Percentiles rank a stretch among this genome's conserved stretches.
Conservation (phyloP, 805 yeast species). For the Schizosaccharomyces octosporus region DNA sequence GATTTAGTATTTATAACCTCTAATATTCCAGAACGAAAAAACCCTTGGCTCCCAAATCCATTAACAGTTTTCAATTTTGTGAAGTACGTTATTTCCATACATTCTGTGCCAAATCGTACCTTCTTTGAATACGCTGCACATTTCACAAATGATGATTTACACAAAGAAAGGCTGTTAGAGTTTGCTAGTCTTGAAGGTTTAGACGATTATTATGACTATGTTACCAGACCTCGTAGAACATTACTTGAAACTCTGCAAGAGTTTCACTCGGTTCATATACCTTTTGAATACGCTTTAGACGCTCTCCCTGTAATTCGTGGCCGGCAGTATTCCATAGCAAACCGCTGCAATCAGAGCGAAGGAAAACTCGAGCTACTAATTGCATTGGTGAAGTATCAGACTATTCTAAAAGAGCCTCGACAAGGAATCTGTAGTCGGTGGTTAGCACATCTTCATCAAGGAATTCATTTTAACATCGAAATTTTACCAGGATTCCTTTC, state of each 20-base stretch:
- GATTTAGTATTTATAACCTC: slow-evolving; percentile 18
- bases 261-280: slow-evolving; percentile 44
- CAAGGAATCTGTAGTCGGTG: slow-evolving; percentile 66
- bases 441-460: slow-evolving; percentile 26
- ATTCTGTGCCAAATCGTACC: slow-evolving; percentile 59
- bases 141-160: slow-evolving; percentile 42
- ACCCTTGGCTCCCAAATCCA: slow-evolving; percentile 26
- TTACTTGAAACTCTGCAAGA: slow-evolving; percentile 63
- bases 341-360: slow-evolving; percentile 18
- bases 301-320: slow-evolving; percentile 59
- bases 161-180: slow-evolving; percentile 49
- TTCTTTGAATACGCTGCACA: slow-evolving; percentile 55
- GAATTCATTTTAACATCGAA: slow-evolving; percentile 29
- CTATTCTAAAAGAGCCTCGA: slow-evolving; percentile 51
- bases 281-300: slow-evolving; percentile 52
- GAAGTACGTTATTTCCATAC: slow-evolving; percentile 59
- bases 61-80: slow-evolving; percentile 50
- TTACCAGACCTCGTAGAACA: slow-evolving; percentile 79
- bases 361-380: slow-evolving; percentile 36
- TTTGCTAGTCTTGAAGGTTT: slow-evolving; percentile 41
- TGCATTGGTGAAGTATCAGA: slow-evolving; percentile 69
- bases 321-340: slow-evolving; percentile 65
- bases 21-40: slow-evolving; percentile 11
- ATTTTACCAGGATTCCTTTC: slow-evolving; percentile 15
- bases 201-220: slow-evolving; percentile 61